phyloP scores from a whole-genome alignment of 805 yeast species.

The Saturnispora galanensis region DNA sequence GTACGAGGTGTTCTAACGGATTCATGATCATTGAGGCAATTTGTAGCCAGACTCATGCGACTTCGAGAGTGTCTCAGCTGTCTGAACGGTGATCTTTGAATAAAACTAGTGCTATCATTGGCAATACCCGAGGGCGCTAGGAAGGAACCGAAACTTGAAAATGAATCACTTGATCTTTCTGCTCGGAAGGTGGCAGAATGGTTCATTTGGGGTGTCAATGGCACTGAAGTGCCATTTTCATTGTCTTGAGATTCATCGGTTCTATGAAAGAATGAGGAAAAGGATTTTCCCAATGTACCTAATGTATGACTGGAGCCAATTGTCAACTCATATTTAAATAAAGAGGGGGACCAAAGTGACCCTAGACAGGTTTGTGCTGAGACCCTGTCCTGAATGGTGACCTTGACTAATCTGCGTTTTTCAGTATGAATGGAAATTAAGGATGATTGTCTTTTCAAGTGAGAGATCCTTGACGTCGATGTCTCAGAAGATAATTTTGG shows the following conservation, averaged over 20 bases:
- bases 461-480: neutral
- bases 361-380: conserved; percentile 11
- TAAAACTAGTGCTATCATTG: neutral
- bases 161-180: neutral
- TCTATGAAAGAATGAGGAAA: conserved; percentile 1
- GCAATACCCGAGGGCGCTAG: conserved; percentile 10
- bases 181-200: neutral
- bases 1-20: neutral
- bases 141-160: conserved; percentile 7
- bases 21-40: neutral
- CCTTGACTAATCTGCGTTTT: conserved; percentile 1
- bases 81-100: conserved; percentile 8
- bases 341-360: conserved; percentile 10
- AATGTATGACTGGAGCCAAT: neutral
- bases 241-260: neutral
- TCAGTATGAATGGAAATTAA: neutral
- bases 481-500: neutral
- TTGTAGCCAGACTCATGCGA: neutral
- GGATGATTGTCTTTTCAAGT: neutral
- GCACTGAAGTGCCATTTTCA: neutral
- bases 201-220: neutral
- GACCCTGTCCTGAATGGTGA: conserved; percentile 12
- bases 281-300: conserved; percentile 4
- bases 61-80: conserved; percentile 3
- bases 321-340: neutral